Percentiles rank a stretch among this genome's conserved stretches.
These are phyloP conservation scores for Tetradesmus lagerheimii DNA, from an alignment of 139 green algal genomes.

Conservation along the genomic window DNA sequence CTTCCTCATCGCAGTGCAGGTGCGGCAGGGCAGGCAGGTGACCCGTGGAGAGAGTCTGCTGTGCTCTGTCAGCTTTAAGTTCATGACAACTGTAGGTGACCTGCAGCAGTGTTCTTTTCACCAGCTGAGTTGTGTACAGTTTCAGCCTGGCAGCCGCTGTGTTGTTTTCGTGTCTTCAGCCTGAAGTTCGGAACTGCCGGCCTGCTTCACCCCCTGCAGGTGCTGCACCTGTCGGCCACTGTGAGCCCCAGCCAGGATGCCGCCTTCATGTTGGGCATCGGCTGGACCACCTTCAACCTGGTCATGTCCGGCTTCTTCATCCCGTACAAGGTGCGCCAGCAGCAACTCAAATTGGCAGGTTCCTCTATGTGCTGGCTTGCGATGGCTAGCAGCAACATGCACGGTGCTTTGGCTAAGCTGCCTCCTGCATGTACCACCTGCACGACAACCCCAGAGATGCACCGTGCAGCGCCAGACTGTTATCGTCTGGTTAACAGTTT, in stretches of 20 bases:
- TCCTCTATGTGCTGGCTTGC: no score
- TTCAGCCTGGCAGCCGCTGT: neutral
- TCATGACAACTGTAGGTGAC: no score
- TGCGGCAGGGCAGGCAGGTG: neutral
- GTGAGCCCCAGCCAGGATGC: conserved; percentile 52
- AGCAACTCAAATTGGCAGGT: no score
- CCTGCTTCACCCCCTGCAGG: conserved; percentile 31
- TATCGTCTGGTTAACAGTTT: no score
- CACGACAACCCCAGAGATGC: no score
- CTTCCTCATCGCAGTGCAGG: conserved; percentile 40
- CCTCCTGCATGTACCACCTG: no score
- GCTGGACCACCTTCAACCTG: conserved; percentile 53
- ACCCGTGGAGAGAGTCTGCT: neutral
- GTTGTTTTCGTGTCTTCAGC: neutral
- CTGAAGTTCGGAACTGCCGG: no score
- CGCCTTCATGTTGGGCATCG: conserved; percentile 58
- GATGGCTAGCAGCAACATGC: no score
- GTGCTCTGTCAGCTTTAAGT: neutral
- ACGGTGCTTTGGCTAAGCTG: no score
- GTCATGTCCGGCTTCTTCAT: conserved; percentile 58
- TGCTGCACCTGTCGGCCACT: conserved; percentile 51
- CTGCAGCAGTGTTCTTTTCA: no score
- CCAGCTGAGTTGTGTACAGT: no score
- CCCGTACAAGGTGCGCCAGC: conserved; percentile 13
- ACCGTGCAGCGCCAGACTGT: no score